These are phyloP conservation scores for Penicillium canescens DNA, from an alignment of 495 filamentous ascomycete genomes.

Conservation along the genomic window DNA sequence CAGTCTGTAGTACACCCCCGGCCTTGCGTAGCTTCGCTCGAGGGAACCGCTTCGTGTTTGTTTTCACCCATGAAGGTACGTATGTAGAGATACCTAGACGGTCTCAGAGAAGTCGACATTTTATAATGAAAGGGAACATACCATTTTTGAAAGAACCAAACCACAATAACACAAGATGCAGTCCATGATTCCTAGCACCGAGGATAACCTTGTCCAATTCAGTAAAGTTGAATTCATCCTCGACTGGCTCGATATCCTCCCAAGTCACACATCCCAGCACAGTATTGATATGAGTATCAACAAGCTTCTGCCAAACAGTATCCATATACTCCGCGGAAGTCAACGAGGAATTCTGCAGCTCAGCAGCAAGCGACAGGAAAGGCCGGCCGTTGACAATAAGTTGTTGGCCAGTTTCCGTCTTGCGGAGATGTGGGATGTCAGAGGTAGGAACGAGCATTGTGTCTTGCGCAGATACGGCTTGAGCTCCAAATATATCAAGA, in stretches of 20 bases:
- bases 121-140: constrained; percentile 3
- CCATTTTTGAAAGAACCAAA: constrained; percentile 55
- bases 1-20: constrained; percentile 24
- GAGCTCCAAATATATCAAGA: background rate
- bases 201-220: constrained; percentile 44
- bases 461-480: background rate
- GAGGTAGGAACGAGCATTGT: constrained; percentile 4
- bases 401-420: constrained; percentile 30
- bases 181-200: constrained; percentile 36
- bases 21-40: constrained; percentile 33
- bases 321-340: constrained; percentile 46
- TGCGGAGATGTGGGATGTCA: constrained; percentile 28
- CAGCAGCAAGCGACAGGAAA: constrained; percentile 43
- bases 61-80: constrained; percentile 46
- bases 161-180: constrained; percentile 51
- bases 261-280: constrained; percentile 52
- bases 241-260: constrained; percentile 49
- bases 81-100: constrained; percentile 36
- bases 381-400: constrained; percentile 48
- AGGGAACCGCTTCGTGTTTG: constrained; percentile 41
- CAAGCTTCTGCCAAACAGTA: constrained; percentile 43
- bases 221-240: constrained; percentile 45
- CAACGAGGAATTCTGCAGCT: constrained; percentile 53
- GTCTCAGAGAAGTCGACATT: background rate
- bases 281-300: constrained; percentile 45